Base-by-base conservation (phyloP, 2,329 filamentous ascomycete genomes). In the Talaromyces amestolkiae region DNA sequence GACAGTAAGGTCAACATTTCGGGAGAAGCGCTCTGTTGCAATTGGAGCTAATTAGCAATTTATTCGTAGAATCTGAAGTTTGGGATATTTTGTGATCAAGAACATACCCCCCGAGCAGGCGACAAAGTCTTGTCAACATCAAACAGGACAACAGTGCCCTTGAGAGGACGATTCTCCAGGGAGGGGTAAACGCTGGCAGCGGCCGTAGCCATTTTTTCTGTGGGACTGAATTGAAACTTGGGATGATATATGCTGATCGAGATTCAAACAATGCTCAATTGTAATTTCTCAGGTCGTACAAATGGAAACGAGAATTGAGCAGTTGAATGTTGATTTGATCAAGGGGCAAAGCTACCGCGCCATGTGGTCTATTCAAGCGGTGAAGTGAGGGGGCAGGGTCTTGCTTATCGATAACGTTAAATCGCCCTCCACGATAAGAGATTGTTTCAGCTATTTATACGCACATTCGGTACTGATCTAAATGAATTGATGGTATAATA, bases 121-220 rank as follows among this genome's bases (percentile, higher is more conserved):
- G 93, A 95, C 71, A 99, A 87, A 35, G 95, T 97, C 75, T 87
- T 91, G 78, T 99, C 95, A 67, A 99, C 95, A 80, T 99, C 95
- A 80, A 99, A 99, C 69, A 99, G 89, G 75, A 88, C 89, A 79
- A 99, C 91, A 70, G 94, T 98, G 85, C 95, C 92, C 83, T 93
- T 92, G 79, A 97, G 82, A 51, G 92, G 91, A 71, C 95, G 92
- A 73, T 94, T 85, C 77, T 89, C 86, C 70, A 98, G 87, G 68
- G 92, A 87, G 65, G 93, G 90, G 80, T 89, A 91, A 41, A 75
- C 66, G 61, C 74, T 70, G 39, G 73, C 69, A 62, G 73, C 74
- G 65, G 72, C 74, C 13, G 74, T 73, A 22, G 71, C 64, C 72
- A 73, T 74, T 68, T 71, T 58, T 53, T 41, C 22, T 53, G 35